A percentile compares a stretch with the other conserved stretches of the same genome.
Evolutionary conservation across 768 basidiomycete species (phyloP).

Genomic region (Boletus rubroflammeus): DNA sequence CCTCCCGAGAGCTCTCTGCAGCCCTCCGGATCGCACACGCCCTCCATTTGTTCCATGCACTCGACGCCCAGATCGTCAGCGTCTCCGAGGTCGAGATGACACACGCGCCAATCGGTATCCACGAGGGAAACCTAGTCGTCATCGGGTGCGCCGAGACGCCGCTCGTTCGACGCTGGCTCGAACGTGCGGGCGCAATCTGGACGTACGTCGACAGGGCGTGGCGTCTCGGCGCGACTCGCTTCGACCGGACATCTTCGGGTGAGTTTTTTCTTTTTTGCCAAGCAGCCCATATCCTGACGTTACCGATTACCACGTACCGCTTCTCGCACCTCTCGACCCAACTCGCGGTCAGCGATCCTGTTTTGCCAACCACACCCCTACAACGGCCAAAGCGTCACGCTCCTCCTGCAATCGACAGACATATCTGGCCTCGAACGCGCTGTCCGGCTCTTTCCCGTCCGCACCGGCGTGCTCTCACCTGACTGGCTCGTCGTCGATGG

Average conservation of each 20-base stretch:
- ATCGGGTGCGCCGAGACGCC: slow-evolving; percentile 43
- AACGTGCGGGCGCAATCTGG: slow-evolving; percentile 13
- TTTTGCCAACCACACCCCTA: slow-evolving; percentile 49
- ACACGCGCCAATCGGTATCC: background rate
- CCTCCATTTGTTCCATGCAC: slow-evolving; percentile 60
- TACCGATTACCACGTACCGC: background rate
- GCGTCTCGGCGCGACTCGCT: slow-evolving; percentile 12
- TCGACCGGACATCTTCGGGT: slow-evolving; percentile 23
- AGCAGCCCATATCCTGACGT: background rate
- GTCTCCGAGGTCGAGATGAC: slow-evolving; percentile 29
- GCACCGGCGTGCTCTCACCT: slow-evolving; percentile 73
- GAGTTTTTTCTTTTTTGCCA: background rate
- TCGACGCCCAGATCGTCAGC: slow-evolving; percentile 62
- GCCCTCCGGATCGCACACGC: slow-evolving; percentile 69
- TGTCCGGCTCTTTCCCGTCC: slow-evolving; percentile 70
- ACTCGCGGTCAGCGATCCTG: slow-evolving; percentile 38
- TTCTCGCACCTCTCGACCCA: background rate
- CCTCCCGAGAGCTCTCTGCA: slow-evolving; percentile 41
- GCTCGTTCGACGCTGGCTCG: slow-evolving; percentile 34
- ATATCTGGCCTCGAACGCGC: slow-evolving; percentile 60
- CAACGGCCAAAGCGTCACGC: slow-evolving; percentile 30
- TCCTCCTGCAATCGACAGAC: slow-evolving; percentile 64
- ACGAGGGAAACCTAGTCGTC: slow-evolving; percentile 53
- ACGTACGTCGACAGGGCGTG: slow-evolving; percentile 19
- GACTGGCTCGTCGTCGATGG: slow-evolving; percentile 71